Evolutionary conservation across 1,139 yeast species (phyloP).

Genomic region (Sugiyamaella japonica): DNA sequence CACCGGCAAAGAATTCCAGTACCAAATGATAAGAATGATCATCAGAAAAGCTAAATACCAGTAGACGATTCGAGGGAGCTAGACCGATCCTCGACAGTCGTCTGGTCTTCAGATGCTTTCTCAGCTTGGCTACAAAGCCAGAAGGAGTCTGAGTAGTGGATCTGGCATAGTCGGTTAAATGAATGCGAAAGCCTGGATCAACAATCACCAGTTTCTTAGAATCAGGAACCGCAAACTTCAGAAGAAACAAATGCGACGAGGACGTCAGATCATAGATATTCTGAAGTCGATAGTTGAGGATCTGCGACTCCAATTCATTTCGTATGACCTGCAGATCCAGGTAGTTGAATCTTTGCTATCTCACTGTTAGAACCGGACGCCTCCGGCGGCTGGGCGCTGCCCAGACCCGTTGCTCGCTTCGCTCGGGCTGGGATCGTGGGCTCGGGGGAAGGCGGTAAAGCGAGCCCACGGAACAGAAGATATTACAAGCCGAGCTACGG

Average conservation of each 20-base stretch:
- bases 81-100: slow-evolving; percentile 73
- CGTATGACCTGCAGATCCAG: slow-evolving; percentile 74
- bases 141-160: slow-evolving; percentile 81
- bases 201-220: slow-evolving; percentile 72
- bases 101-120: slow-evolving; percentile 83
- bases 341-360: slow-evolving; percentile 80
- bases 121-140: slow-evolving; percentile 76
- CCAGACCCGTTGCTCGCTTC: too few species aligned
- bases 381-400: not conserved
- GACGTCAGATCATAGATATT: slow-evolving; percentile 81
- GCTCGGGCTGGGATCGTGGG: too few species aligned
- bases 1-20: slow-evolving; percentile 92
- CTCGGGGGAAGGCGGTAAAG: too few species aligned
- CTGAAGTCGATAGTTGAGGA: slow-evolving; percentile 70
- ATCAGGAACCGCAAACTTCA: slow-evolving; percentile 83
- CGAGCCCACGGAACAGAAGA: too few species aligned
- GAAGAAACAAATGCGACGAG: slow-evolving; percentile 69
- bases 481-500: too few species aligned
- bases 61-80: slow-evolving; percentile 73
- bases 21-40: slow-evolving; percentile 72
- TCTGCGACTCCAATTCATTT: slow-evolving; percentile 57
- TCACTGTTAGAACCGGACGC: not conserved
- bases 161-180: slow-evolving; percentile 76
- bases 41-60: slow-evolving; percentile 79
- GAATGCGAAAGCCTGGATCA: slow-evolving; percentile 84